Evolutionary conservation across 106 monocot genomes (phyloP), one percentile per base, ranked within the genome.

Genomic region (Dendrobium nobile): DNA sequence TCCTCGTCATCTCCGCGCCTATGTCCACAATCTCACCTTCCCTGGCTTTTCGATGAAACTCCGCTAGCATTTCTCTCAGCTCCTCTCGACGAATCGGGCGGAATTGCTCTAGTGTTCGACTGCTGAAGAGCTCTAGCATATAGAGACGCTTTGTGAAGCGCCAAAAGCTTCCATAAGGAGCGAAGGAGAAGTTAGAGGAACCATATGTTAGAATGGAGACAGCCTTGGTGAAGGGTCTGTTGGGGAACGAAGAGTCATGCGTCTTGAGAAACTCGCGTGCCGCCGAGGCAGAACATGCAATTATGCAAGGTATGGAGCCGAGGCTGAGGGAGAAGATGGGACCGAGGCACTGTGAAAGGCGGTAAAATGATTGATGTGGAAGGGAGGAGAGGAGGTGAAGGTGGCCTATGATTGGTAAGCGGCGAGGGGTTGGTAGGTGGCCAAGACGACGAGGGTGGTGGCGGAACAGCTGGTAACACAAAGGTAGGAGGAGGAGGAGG

Each of bases 371-470:
- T 41, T 82, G 85, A 86, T 92, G 92, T 20, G 75, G 70, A 11
- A 73, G 78, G 44, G 82, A 74, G 10, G 75, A 55, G 74, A 90
- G 75, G 16, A 88, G 86, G 77, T 92, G 89, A 48, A 92, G 87
- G 75, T 90, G 86, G 75, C 92, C 90, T 4, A 90, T 31, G 73
- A 92, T 67, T 2, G 92, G 92, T 9, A 89, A 78, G 19, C 80
- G 82, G 1, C 51, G 26, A 0, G 88, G 88, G 18, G 77, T 11
- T 9, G 92, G 92, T 9, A 82, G 84, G 4, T 79, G 82, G 9
- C 48, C 72, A 15, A 47, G 75, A 27, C 24, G 17, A 11, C 41
- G 16, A 48, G 2, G 47, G 33, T 22, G 5, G 5, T 48, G 45
- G 27, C 41, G 42, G 24, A 28, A 59, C 48, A 54, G 9, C 41